Evolutionary conservation across 2,329 filamentous ascomycete genomes (phyloP).

Genomic region (Phaeomoniella chlamydospora): DNA sequence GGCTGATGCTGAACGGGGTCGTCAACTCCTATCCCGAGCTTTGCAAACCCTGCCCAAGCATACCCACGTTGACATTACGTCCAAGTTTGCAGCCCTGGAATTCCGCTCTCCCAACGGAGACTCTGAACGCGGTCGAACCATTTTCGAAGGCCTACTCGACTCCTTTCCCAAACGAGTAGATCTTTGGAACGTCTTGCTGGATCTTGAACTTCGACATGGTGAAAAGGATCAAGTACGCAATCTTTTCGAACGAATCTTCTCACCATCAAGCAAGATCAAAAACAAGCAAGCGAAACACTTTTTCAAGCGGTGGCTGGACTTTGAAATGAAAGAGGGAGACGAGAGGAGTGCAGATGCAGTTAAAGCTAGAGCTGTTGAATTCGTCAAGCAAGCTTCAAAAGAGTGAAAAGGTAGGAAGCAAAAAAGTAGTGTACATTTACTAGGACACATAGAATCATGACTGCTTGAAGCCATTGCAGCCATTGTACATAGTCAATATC

Average conservation of each 20-base stretch:
- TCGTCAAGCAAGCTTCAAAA: conserved; percentile 36
- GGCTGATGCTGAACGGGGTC: conserved; percentile 56
- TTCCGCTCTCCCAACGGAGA: conserved; percentile 74
- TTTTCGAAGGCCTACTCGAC: conserved; percentile 77
- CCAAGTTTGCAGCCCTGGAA: conserved; percentile 82
- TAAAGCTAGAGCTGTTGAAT: conserved; percentile 55
- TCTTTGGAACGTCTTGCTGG: conserved; percentile 82
- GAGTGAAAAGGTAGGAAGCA: not conserved
- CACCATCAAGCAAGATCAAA: conserved; percentile 55
- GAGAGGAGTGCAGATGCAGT: conserved; percentile 57
- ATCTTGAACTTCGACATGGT: conserved; percentile 57
- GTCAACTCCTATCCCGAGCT: conserved; percentile 67
- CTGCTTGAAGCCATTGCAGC: no score
- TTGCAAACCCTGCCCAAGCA: conserved; percentile 63
- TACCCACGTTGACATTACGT: conserved; percentile 59
- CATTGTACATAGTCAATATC: no score
- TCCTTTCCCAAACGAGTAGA: conserved; percentile 82
- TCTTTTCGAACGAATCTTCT: conserved; percentile 63
- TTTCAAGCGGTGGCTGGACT: conserved; percentile 85
- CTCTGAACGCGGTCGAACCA: conserved; percentile 79
- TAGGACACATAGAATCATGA: no score
- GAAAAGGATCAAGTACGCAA: conserved; percentile 50
- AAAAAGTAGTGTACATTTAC: no score
- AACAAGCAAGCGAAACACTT: conserved; percentile 69
- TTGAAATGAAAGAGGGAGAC: conserved; percentile 58